Base-by-base conservation (phyloP, 1,139 yeast genomes). In the Hyphopichia wangnamkhiaoensis region DNA sequence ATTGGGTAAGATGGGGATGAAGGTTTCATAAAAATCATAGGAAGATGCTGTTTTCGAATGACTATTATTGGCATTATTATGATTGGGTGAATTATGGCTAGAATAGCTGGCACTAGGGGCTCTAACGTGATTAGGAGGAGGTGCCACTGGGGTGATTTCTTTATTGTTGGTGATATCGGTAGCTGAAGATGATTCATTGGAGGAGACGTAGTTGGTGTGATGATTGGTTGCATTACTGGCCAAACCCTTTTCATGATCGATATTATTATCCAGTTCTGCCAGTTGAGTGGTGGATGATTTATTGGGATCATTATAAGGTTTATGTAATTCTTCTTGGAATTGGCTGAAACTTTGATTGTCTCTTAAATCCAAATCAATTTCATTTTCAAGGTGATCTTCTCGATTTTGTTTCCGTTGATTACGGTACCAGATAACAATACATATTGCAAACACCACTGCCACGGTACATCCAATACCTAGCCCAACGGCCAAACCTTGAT, bases 11-110 rank as follows among this genome's bases (percentile, higher is more conserved):
- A 71, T 63, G 4, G 77, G 77, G 38, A 72, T 71, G 42, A 72
- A 62, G 3, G 68, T 46, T 38, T 72, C 75, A 52, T 71, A 72
- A 46, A 71, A 71, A 42, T 69, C 75, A 50, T 69, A 71, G 15
- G 70, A 54, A 12, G 71, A 60, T 15, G 61, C 56, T 8, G 59
- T 48, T 30, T 50, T 53, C 18, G 55, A 44, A 34, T 47, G 53
- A 17, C n/a, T n/a, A n/a, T n/a, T n/a, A n/a, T n/a, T n/a, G n/a
- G n/a, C n/a, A n/a, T n/a, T n/a, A n/a, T n/a, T n/a, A n/a, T n/a
- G n/a, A n/a, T n/a, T n/a, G n/a, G n/a, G n/a, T n/a, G n/a, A n/a
- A n/a, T n/a, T n/a, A n/a, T n/a, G n/a, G n/a, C n/a, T n/a, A n/a
- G n/a, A n/a, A n/a, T n/a, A n/a, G n/a, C n/a, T n/a, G n/a, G n/a